A percentile compares a stretch with the other conserved stretches of the same genome.
phyloP scores from a whole-genome alignment of 352 stramenopile genomes.

The Pythium phragmiticola region DNA sequence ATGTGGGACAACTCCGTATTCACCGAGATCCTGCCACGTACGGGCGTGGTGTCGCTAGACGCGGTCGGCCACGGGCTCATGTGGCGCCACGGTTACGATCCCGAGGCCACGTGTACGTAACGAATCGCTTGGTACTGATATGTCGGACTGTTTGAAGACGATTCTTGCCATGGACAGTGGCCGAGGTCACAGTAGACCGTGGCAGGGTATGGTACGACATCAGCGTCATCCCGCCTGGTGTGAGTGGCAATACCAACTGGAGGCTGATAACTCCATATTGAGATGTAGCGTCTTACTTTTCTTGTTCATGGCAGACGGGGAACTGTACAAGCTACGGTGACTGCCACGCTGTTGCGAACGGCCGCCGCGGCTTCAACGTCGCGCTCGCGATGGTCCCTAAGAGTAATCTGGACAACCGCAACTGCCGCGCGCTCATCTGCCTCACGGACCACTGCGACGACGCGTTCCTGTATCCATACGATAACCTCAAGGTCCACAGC shows the following conservation, averaged over 20 bases:
- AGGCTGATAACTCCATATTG: too few species aligned
- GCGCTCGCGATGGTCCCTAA: conserved; percentile 32
- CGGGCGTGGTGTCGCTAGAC: conserved; percentile 15
- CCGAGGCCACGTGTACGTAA: conserved; percentile 33
- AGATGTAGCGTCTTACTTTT: too few species aligned
- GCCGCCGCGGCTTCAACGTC: conserved; percentile 43
- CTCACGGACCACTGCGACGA: conserved; percentile 26
- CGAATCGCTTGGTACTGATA: neutral
- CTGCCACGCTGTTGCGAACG: conserved; percentile 21
- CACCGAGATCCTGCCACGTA: conserved; percentile 20
- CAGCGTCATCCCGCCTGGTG: conserved; percentile 30
- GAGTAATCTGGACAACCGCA: conserved; percentile 24
- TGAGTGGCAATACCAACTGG: conserved; percentile 12
- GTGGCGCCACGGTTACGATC: conserved; percentile 34
- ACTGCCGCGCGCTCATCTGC: conserved; percentile 38
- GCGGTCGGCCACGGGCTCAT: conserved; percentile 25
- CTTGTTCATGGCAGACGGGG: conserved; percentile 16
- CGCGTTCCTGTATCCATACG: conserved; percentile 32
- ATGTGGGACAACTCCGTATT: conserved; percentile 34
- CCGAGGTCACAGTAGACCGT: conserved; percentile 22
- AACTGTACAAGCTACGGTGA: conserved; percentile 30
- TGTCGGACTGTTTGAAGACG: neutral
- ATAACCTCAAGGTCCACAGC: conserved; percentile 35
- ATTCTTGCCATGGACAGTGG: conserved; percentile 14
- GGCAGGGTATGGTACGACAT: conserved; percentile 37